Evolutionary conservation across 352 stramenopile genomes (phyloP).

Genomic region (Thraustotheca clavata): DNA sequence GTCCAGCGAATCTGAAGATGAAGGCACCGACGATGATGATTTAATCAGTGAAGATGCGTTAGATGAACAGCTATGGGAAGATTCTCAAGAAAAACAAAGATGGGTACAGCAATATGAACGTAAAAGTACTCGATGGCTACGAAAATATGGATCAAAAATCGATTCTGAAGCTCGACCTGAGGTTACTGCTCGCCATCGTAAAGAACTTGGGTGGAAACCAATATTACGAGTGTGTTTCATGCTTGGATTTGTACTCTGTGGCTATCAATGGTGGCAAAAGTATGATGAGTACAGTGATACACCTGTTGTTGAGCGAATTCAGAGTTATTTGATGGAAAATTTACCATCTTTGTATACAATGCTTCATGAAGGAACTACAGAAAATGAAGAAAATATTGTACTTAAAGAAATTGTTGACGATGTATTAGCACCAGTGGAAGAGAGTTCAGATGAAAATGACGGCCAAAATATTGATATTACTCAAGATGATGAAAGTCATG

Average conservation of each 20-base stretch:
- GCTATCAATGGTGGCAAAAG: slow-evolving; percentile 1
- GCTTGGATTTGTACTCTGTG: not conserved
- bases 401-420: too few relatives aligned
- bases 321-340: not conserved
- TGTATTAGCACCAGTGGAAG: too few relatives aligned
- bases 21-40: slow-evolving; percentile 14
- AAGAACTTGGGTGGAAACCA: not conserved
- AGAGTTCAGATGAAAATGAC: too few relatives aligned
- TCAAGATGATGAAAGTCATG: too few relatives aligned
- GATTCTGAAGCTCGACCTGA: slow-evolving; percentile 16
- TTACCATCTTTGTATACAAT: not conserved
- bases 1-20: slow-evolving; percentile 3
- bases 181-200: not conserved
- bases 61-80: not conserved
- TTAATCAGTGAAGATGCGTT: not conserved
- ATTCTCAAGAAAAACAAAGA: not conserved
- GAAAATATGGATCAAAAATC: slow-evolving; percentile 18
- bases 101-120: slow-evolving; percentile 3
- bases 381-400: not conserved
- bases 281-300: not conserved
- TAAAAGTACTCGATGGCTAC: not conserved
- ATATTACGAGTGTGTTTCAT: not conserved
- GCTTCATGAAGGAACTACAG: not conserved
- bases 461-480: too few relatives aligned
- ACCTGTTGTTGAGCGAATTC: not conserved